Conservation (phyloP, 2,329 filamentous ascomycete genomes). For the Phialocephala subalpina region DNA sequence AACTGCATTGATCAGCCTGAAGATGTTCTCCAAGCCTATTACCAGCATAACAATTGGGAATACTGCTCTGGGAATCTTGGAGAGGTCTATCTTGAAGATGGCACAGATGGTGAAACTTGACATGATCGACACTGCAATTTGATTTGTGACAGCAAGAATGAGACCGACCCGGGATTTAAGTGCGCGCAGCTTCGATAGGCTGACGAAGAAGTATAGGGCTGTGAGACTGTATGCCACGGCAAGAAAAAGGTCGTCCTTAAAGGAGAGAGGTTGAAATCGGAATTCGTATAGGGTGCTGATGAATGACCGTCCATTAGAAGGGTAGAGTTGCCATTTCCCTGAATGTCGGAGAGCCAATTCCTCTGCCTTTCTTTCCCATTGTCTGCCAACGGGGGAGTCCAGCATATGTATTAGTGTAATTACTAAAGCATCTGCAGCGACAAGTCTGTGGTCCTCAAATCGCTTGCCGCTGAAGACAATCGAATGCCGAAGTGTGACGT, state of each 20-base stretch:
- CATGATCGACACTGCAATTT: constrained; percentile 76
- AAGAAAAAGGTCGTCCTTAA: constrained; percentile 69
- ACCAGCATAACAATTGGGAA: constrained; percentile 81
- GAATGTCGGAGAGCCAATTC: constrained; percentile 57
- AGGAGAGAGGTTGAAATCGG: constrained; percentile 77
- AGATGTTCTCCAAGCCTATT: constrained; percentile 80
- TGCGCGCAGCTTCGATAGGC: constrained; percentile 73
- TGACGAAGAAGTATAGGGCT: constrained; percentile 70
- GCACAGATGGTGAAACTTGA: constrained; percentile 84
- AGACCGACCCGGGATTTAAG: constrained; percentile 80
- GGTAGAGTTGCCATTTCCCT: constrained; percentile 71
- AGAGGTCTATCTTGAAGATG: constrained; percentile 77
- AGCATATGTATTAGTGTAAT: constrained; percentile 77
- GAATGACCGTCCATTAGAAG: constrained; percentile 60
- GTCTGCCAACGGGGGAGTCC: constrained; percentile 67
- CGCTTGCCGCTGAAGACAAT: constrained; percentile 85
- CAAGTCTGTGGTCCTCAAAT: constrained; percentile 71
- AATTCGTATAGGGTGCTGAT: constrained; percentile 77
- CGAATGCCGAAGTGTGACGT: constrained; percentile 78
- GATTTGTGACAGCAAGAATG: constrained; percentile 72
- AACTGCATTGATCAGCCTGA: constrained; percentile 80
- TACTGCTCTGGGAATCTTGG: constrained; percentile 75
- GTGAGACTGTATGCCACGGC: constrained; percentile 71
- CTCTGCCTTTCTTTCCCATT: constrained; percentile 70
- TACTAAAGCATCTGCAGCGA: constrained; percentile 80